A percentile compares a stretch with the other conserved stretches of the same genome.
Conservation (phyloP, 768 basidiomycete genomes). For the Mycena venus region DNA sequence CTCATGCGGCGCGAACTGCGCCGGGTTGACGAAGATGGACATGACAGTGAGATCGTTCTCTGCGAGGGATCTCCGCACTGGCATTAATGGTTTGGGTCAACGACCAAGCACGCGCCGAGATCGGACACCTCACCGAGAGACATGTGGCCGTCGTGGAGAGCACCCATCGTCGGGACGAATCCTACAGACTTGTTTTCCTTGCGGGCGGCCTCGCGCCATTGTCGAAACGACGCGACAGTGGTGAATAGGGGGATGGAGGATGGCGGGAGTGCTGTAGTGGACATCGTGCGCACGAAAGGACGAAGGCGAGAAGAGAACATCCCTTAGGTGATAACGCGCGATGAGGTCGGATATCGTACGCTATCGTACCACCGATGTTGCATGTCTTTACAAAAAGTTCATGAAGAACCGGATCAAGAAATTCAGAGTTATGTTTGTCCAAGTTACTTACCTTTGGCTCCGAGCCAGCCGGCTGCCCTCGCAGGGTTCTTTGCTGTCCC, state of each 20-base stretch:
- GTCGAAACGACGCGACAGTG: constrained; percentile 71
- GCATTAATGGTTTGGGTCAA: constrained; percentile 10
- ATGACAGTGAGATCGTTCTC: constrained; percentile 90
- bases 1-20: constrained; percentile 97
- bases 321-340: neutral
- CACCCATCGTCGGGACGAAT: constrained; percentile 98
- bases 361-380: constrained; percentile 13
- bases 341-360: neutral
- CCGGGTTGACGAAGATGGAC: constrained; percentile 98
- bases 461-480: too few relatives aligned
- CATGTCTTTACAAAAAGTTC: neutral
- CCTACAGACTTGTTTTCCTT: constrained; percentile 79
- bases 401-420: neutral
- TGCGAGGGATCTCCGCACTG: constrained; percentile 82
- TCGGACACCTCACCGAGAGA: constrained; percentile 76
- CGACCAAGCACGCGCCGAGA: neutral
- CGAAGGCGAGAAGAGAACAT: neutral
- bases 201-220: constrained; percentile 81
- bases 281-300: constrained; percentile 23
- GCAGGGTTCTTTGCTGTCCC: too few relatives aligned
- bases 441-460: too few relatives aligned
- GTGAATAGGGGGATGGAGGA: constrained; percentile 65
- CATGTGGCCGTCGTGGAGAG: constrained; percentile 93
- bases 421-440: constrained; percentile 11
- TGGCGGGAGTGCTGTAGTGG: constrained; percentile 42